phyloP scores from a whole-genome alignment of 208 protist species.

The Leishmania turanica region DNA sequence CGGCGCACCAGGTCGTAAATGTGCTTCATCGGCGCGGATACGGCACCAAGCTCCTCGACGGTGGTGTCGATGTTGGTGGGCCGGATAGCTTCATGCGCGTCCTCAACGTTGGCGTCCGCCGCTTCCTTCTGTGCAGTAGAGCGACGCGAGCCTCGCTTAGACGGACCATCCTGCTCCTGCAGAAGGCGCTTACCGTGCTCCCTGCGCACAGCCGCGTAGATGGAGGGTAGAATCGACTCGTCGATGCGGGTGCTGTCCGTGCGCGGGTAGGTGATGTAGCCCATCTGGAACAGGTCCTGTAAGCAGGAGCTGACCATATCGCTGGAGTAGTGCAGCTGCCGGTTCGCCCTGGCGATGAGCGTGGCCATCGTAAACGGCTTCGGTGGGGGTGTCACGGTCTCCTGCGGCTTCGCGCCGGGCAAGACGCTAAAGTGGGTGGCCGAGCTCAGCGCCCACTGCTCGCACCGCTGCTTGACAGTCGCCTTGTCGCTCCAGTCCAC shows the following conservation, averaged over 20 bases:
- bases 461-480: constrained; percentile 22
- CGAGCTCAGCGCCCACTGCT: constrained; percentile 39
- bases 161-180: constrained; percentile 82
- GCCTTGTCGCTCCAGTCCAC: constrained; percentile 45
- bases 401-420: constrained; percentile 33
- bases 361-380: constrained; percentile 91
- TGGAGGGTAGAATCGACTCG: constrained; percentile 96
- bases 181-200: constrained; percentile 96
- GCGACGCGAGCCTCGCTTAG: constrained; percentile 37
- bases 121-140: background rate
- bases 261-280: constrained; percentile 91
- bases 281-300: constrained; percentile 91
- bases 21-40: constrained; percentile 56
- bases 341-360: constrained; percentile 85
- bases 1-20: constrained; percentile 86
- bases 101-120: constrained; percentile 76
- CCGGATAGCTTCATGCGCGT: constrained; percentile 92
- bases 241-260: constrained; percentile 91
- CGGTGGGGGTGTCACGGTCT: constrained; percentile 49
- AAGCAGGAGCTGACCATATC: constrained; percentile 75
- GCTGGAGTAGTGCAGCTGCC: constrained; percentile 81
- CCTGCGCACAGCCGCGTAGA: constrained; percentile 98
- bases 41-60: constrained; percentile 53
- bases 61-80: constrained; percentile 83
- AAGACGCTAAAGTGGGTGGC: constrained; percentile 32